Evolutionary conservation across 2,329 filamentous ascomycete genomes (phyloP), one percentile per base, ranked within the genome.

Genomic region (Aspergillus melleus): DNA sequence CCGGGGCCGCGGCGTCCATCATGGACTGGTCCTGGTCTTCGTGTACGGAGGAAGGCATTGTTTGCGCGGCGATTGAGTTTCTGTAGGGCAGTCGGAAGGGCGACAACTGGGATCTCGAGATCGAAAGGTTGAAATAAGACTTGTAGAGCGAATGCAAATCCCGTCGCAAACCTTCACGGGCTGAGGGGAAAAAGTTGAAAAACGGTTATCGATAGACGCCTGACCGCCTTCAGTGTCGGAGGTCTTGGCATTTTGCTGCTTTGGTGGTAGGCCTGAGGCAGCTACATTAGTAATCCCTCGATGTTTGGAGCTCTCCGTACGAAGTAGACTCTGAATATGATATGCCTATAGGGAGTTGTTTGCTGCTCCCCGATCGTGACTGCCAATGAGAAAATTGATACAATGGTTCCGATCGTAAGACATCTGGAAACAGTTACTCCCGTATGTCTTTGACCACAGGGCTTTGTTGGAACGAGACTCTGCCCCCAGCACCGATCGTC

Each of bases 11-110:
- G 32, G 68, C 73, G 59, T 79, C 76, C 49, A 72, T 61, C 77
- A 79, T 80, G 62, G 75, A 73, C 66, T 78, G 76, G 61, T 76
- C 74, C 24, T 76, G 66, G 53, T 78, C 75, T 62, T 76, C 68
- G 64, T 75, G 75, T n/a, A 76, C 68, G 52, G 74, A 76, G 60
- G 68, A 68, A 20, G 77, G 77, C 76, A 78, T 78, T 53, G 36
- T 42, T 42, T 16, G 12, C 36, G 32, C 32, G 9, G 16, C 14
- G 6, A n/a, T 42, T 42, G 16, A 8, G 14, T n/a, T 42, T 5
- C 16, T 29, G 6, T 8, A 9, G 26, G 8, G 36, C 4, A n/a
- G 5, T 3, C 5, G 8, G 36, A 42, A 1, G 36, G 36, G 8
- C 6, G 14, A 42, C 54, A 32, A 42, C 6, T 14, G 54, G 24